Percentiles rank a stretch among this genome's conserved stretches.
Evolutionary conservation across 75 land plant genomes (phyloP).

Genomic region (Selaginella tamariscina): DNA sequence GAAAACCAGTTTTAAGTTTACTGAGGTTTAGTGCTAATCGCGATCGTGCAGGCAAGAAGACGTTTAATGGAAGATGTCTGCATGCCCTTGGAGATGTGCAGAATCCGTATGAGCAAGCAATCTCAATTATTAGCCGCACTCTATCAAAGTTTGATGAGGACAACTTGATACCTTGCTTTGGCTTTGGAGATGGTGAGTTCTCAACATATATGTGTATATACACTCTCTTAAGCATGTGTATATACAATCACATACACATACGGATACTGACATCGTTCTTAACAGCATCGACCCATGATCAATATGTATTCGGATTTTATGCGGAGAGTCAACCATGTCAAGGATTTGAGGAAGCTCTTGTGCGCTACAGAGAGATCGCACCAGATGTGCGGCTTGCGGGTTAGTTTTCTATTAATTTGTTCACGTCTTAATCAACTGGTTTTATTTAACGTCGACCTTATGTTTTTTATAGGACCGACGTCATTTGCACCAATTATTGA

Average conservation of each 20-base stretch:
- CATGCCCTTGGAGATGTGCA: slow-evolving; percentile 13
- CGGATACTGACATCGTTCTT: too few relatives aligned
- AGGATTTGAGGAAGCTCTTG: slow-evolving; percentile 15
- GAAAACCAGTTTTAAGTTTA: background rate
- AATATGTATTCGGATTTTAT: slow-evolving; percentile 9
- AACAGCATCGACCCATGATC: slow-evolving; percentile 18
- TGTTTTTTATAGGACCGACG: slow-evolving; percentile 41
- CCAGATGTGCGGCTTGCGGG: slow-evolving; percentile 12
- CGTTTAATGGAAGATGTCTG: slow-evolving; percentile 13
- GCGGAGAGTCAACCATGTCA: slow-evolving; percentile 7
- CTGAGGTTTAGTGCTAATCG: background rate
- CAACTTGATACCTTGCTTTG: slow-evolving; percentile 25
- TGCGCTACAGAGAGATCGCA: slow-evolving; percentile 9
- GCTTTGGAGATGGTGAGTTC: slow-evolving; percentile 31
- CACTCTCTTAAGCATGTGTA: too few relatives aligned
- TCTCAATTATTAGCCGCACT: slow-evolving; percentile 23
- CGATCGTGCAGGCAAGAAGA: slow-evolving; percentile 13
- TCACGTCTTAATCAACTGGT: background rate
- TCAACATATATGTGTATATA: too few relatives aligned
- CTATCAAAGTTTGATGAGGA: slow-evolving; percentile 24
- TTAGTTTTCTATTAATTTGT: background rate
- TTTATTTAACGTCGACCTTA: background rate
- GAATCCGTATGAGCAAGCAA: slow-evolving; percentile 29
- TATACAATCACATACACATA: too few relatives aligned
- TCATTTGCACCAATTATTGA: slow-evolving; percentile 57